Conservation (phyloP, 75 land plant species). For the Isoetes taiwanensis region DNA sequence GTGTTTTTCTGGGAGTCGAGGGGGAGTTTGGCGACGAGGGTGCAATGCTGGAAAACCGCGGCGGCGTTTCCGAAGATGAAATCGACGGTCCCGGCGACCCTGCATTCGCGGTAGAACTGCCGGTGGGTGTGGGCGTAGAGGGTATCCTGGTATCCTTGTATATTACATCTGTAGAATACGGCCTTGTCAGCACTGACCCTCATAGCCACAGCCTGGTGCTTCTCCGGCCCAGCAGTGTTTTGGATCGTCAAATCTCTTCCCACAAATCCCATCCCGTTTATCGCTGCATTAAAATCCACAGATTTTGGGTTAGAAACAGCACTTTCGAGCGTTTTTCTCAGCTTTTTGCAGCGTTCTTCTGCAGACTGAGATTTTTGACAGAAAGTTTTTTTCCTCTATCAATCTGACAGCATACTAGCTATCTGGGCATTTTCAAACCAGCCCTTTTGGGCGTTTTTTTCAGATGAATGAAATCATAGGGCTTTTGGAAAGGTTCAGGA, state of each 20-base stretch:
- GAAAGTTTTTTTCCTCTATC: too few relatives aligned
- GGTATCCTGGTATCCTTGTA: conserved; percentile 45
- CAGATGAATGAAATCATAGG: too few relatives aligned
- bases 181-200: conserved; percentile 21
- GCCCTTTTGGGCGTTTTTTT: too few relatives aligned
- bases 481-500: too few relatives aligned
- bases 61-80: conserved; percentile 55
- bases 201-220: conserved; percentile 49
- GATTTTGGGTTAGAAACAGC: background rate
- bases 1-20: conserved; percentile 24
- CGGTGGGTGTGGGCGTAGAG: conserved; percentile 35
- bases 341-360: too few relatives aligned
- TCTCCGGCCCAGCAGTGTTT: conserved; percentile 40
- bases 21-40: conserved; percentile 26
- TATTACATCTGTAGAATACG: conserved; percentile 28
- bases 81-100: conserved; percentile 38
- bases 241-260: conserved; percentile 26
- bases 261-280: conserved; percentile 32
- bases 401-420: too few relatives aligned
- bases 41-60: conserved; percentile 41
- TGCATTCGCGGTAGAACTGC: conserved; percentile 44
- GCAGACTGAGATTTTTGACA: too few relatives aligned
- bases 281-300: conserved; percentile 13
- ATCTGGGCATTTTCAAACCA: too few relatives aligned
- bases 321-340: too few relatives aligned